Conservation (phyloP, 2,329 filamentous ascomycete species). For the Pseudogymnoascus pannorum region DNA sequence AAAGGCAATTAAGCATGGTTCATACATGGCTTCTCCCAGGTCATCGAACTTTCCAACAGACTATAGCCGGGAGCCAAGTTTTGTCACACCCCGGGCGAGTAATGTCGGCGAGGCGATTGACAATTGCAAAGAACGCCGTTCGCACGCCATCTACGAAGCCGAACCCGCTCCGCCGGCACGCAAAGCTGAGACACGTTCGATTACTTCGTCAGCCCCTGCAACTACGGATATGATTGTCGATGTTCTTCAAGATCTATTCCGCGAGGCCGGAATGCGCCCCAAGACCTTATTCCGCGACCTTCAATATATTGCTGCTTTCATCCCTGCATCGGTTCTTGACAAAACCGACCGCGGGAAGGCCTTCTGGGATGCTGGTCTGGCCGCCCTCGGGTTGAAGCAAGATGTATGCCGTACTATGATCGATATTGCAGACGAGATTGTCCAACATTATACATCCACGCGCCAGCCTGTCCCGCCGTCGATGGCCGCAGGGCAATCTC, state of each 20-base stretch:
- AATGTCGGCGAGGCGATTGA: conserved; percentile 61
- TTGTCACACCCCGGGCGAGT: conserved; percentile 32
- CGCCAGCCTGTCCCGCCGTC: conserved; percentile 35
- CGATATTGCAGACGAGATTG: conserved; percentile 61
- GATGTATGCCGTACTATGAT: conserved; percentile 69
- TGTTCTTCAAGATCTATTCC: conserved; percentile 60
- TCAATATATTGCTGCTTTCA: conserved; percentile 64
- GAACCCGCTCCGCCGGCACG: conserved; percentile 49
- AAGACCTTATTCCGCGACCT: conserved; percentile 75
- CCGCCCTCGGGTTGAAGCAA: conserved; percentile 81
- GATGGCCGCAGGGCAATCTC: not conserved
- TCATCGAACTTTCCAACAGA: conserved; percentile 2
- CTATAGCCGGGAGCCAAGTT: conserved; percentile 7
- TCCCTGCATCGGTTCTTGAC: conserved; percentile 53
- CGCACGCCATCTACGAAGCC: conserved; percentile 42
- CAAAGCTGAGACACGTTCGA: conserved; percentile 44
- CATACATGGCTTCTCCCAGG: not conserved
- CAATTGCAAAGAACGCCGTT: conserved; percentile 61
- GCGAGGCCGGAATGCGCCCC: conserved; percentile 61
- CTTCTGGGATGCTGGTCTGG: conserved; percentile 75
- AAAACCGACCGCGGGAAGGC: conserved; percentile 63
- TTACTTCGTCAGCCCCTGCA: conserved; percentile 24
- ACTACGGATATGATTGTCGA: conserved; percentile 50
- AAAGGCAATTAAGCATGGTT: not conserved
- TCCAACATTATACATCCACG: conserved; percentile 59